These are phyloP conservation scores for Euphorbia tirucalli DNA, from an alignment of 345 rosid species.

Conservation along the genomic window DNA sequence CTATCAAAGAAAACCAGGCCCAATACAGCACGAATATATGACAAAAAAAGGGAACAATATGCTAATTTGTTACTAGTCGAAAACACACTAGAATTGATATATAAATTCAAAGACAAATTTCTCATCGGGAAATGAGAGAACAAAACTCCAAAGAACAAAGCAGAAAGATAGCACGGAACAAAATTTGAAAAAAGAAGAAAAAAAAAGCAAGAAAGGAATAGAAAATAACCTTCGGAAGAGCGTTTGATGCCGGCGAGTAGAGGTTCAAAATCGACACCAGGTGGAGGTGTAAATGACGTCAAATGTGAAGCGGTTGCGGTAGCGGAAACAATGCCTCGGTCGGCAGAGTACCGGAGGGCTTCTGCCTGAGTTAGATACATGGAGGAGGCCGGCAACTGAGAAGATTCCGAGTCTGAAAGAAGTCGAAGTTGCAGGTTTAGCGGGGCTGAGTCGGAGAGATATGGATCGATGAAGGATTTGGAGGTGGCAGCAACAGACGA, in stretches of 20 bases:
- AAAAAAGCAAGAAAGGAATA: neutral
- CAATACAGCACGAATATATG: no score
- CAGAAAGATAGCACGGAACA: neutral
- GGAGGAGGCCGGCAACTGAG: constrained; percentile 15
- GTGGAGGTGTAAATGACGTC: constrained; percentile 25
- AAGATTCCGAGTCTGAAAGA: constrained; percentile 19
- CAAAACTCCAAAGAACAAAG: neutral
- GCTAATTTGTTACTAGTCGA: neutral
- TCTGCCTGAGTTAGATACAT: constrained; percentile 18
- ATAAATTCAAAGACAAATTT: neutral
- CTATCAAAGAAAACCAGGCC: no score
- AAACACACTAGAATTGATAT: neutral
- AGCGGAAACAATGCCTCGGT: constrained; percentile 13
- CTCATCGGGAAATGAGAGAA: neutral
- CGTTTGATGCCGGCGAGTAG: constrained; percentile 50
- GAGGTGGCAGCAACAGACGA: neutral
- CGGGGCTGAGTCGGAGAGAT: constrained; percentile 3
- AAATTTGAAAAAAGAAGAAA: neutral
- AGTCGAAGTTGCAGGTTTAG: neutral
- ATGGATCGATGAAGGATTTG: neutral
- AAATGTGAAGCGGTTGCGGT: constrained; percentile 10
- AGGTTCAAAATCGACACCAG: constrained; percentile 46
- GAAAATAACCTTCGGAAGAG: constrained; percentile 51
- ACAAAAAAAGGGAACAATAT: neutral
- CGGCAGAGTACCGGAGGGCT: constrained; percentile 20